Evolutionary conservation across 225 moss, liverwort and hornwort genomes (phyloP), one percentile per base, ranked within the genome.

Genomic region (Marchantia polymorpha): DNA sequence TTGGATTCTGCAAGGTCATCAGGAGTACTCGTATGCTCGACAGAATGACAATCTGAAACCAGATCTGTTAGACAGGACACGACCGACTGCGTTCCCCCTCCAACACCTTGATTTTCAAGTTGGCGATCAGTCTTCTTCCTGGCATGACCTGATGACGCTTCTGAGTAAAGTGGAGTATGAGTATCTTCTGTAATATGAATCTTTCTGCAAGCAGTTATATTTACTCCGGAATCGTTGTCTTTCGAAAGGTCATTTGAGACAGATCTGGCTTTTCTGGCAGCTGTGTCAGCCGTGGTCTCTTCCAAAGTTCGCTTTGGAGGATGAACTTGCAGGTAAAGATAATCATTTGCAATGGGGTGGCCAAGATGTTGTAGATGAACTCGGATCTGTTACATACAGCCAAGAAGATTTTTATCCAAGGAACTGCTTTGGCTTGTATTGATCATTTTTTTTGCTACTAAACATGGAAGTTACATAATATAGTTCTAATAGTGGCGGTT

Each of bases 341-440:
- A 81, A 81, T 99, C 97, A 74, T 99, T 99, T 64, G 91, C 93
- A 78, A 99, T 95, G 20, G 97, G 97, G 72, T 91, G 84, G 81
- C 94, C 93, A 74, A 99, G 75, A 85, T 99, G 86, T 79, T 93
- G 93, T 60, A 99, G 82, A 88, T 99, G 97, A 54, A 99, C 94
- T 54, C 97, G 92, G 80, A 99, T 99, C 96, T 95, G 85, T 72
- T 47, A 80, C 72, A 75, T n/a, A 63, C 31, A 12, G 16, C 13
- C 10, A 12, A 22, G 4, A 55, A 53, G 59, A 22, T 58, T 23
- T 22, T 23, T 22, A 31, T 6, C 58, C 30, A 16, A 58, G 39
- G 22, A 48, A 10, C 48, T 52, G 52, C 52, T 73, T 73, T 53
- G 1, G 22, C 73, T 26, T 64, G 26, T 19, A 3, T 16, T 48